Evolutionary conservation across 805 yeast species (phyloP).

Genomic region (Metschnikowia colocasiae): DNA sequence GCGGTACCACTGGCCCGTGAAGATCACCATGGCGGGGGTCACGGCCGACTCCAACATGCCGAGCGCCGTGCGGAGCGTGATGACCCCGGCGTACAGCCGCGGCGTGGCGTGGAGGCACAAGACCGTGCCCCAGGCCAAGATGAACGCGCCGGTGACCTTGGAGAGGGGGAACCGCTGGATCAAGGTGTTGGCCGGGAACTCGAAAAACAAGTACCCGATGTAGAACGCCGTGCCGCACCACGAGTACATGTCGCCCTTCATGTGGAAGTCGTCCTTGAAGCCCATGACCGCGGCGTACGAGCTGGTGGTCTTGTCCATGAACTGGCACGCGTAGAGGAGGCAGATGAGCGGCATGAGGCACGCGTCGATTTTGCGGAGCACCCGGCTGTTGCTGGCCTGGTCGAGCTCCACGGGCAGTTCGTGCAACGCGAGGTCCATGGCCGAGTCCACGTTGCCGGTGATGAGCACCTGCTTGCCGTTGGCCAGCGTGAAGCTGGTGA

Average conservation of each 20-base stretch:
- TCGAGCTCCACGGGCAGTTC: slow-evolving; percentile 24
- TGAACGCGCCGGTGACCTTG: slow-evolving; percentile 44
- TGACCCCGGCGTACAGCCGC: slow-evolving; percentile 39
- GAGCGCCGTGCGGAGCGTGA: slow-evolving; percentile 46
- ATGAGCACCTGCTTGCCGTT: slow-evolving; percentile 22
- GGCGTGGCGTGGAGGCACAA: slow-evolving; percentile 53
- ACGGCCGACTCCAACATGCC: slow-evolving; percentile 53
- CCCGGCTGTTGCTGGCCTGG: slow-evolving; percentile 25
- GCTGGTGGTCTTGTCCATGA: slow-evolving; percentile 54
- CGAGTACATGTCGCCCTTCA: slow-evolving; percentile 37
- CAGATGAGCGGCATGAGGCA: slow-evolving; percentile 49
- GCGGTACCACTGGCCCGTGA: slow-evolving; percentile 59
- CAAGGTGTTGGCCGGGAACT: slow-evolving; percentile 43
- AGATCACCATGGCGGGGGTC: slow-evolving; percentile 53
- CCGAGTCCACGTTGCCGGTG: slow-evolving; percentile 44
- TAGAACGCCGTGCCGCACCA: slow-evolving; percentile 57
- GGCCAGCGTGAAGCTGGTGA: slow-evolving; percentile 19
- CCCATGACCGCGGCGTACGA: slow-evolving; percentile 68
- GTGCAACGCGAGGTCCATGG: slow-evolving; percentile 40
- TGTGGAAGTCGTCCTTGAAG: slow-evolving; percentile 46
- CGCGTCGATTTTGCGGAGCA: slow-evolving; percentile 50
- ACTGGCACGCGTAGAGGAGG: slow-evolving; percentile 52
- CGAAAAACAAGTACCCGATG: slow-evolving; percentile 60
- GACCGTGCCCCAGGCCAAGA: slow-evolving; percentile 62
- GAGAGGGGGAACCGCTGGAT: slow-evolving; percentile 58